A percentile compares a stretch with the other conserved stretches of the same genome.
phyloP scores from a whole-genome alignment of 1,284 basidiomycete genomes.

The Albatrellus sp. region DNA sequence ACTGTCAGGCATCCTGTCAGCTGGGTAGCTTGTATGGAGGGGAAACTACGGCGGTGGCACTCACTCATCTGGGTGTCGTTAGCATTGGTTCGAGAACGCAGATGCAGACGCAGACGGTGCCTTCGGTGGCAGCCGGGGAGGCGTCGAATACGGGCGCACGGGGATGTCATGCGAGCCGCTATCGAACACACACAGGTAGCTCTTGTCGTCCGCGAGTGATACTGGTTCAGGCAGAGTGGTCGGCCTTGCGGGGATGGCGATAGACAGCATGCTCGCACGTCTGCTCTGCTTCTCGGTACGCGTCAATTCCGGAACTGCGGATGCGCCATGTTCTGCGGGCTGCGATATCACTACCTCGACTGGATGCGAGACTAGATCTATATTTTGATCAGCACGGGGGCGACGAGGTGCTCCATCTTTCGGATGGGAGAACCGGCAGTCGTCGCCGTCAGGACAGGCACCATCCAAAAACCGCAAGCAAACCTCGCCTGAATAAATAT shows the following conservation, averaged over 20 bases:
- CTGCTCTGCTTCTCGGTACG: neutral
- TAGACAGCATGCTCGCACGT: neutral
- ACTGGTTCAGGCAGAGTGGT: conserved; percentile 6
- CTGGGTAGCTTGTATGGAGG: too few species aligned
- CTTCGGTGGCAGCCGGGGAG: conserved; percentile 5
- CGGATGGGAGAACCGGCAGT: conserved; percentile 28
- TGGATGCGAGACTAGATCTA: too few species aligned
- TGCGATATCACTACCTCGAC: too few species aligned
- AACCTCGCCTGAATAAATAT: conserved; percentile 19
- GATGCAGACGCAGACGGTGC: too few species aligned
- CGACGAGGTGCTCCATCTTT: conserved; percentile 7
- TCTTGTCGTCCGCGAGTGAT: neutral
- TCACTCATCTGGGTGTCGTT: too few species aligned
- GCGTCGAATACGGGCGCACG: conserved; percentile 11
- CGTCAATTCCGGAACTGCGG: neutral
- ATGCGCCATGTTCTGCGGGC: too few species aligned
- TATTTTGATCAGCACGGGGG: too few species aligned
- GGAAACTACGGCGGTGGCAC: too few species aligned
- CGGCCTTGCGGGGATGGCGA: neutral
- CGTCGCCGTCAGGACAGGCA: conserved; percentile 22
- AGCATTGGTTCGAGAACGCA: too few species aligned
- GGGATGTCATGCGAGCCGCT: neutral
- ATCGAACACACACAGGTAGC: neutral
- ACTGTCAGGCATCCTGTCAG: too few species aligned
- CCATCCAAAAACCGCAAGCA: conserved; percentile 25